These are phyloP conservation scores for Naegleria gruberi DNA, from an alignment of 208 protist genomes.

Conservation along the genomic window DNA sequence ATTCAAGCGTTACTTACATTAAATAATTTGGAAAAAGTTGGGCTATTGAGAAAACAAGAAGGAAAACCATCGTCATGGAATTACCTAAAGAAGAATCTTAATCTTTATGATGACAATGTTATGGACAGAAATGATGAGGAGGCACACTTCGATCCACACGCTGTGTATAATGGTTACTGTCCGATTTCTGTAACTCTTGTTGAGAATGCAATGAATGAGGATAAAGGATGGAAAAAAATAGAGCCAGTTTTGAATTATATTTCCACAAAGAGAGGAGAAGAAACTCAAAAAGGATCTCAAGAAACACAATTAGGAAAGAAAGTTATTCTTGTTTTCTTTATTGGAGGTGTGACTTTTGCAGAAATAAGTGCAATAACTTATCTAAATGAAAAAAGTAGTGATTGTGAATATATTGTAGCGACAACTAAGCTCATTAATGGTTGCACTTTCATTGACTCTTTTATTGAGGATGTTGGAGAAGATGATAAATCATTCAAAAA, in stretches of 20 bases:
- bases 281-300: not conserved
- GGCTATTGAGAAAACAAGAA: not conserved
- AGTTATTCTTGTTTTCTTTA: constrained; percentile 52
- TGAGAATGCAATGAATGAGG: not conserved
- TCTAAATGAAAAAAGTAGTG: constrained; percentile 21
- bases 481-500: too few species aligned
- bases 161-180: not conserved
- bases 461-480: constrained; percentile 28
- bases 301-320: not conserved
- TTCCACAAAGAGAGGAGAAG: not conserved
- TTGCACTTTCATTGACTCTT: constrained; percentile 37
- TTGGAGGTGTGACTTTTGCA: constrained; percentile 55
- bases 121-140: not conserved
- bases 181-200: not conserved
- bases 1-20: not conserved
- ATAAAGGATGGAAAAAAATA: not conserved
- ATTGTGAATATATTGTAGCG: constrained; percentile 47
- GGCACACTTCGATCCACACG: not conserved
- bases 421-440: constrained; percentile 58
- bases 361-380: constrained; percentile 53
- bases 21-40: constrained; percentile 13
- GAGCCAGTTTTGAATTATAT: not conserved
- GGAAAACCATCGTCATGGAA: not conserved
- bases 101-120: not conserved
- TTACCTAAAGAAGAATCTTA: not conserved